These are phyloP conservation scores for Trichoderma sp. DNA, from an alignment of 2,329 filamentous ascomycete species.

Conservation along the genomic window DNA sequence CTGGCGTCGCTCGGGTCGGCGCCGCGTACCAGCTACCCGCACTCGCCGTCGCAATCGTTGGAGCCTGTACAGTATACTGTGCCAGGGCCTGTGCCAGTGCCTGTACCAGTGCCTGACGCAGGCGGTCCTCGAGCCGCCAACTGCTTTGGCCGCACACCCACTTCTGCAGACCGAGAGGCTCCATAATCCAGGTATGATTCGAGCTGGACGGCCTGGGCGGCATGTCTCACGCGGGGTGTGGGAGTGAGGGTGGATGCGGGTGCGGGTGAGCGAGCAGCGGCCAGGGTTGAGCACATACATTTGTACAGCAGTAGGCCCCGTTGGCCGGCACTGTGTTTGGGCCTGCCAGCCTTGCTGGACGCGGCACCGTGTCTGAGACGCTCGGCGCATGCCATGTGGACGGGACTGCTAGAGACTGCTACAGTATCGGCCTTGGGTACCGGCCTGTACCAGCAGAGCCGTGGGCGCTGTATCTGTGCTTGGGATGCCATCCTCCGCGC, in stretches of 20 bases:
- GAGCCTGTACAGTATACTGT: no score
- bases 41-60: no score
- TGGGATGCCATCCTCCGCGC: background rate
- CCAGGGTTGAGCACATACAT: background rate
- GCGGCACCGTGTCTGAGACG: constrained; percentile 22
- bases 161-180: constrained; percentile 21
- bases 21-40: background rate
- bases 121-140: background rate
- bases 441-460: no score
- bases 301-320: background rate
- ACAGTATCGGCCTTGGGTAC: background rate
- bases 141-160: background rate
- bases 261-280: constrained; percentile 3
- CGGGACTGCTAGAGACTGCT: no score
- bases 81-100: no score
- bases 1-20: background rate
- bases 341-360: background rate
- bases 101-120: background rate
- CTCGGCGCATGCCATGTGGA: constrained; percentile 20
- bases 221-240: constrained; percentile 24
- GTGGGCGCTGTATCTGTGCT: background rate
- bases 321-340: constrained; percentile 19
- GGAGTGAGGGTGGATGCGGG: constrained; percentile 21
- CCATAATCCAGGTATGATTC: constrained; percentile 24
- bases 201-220: constrained; percentile 21